Evolutionary conservation across 768 basidiomycete genomes (phyloP), one percentile per base, ranked within the genome.

Genomic region (Tulasnella sp.): DNA sequence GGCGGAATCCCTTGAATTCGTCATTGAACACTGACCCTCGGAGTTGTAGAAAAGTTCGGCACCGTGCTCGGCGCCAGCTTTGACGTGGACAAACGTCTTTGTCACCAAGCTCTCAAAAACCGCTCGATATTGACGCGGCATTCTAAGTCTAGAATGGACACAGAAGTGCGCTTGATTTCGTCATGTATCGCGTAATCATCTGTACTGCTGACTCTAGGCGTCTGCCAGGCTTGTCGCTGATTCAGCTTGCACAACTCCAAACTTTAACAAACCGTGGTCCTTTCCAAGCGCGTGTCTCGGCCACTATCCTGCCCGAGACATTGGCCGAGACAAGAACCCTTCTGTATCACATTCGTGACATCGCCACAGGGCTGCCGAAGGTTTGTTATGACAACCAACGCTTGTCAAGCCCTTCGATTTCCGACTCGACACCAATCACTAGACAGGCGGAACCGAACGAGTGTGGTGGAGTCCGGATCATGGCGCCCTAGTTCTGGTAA

Each of bases 401-500:
- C 6, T 31, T 37, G 19, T 6, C 9, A n/a, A 36, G 79, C 83
- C 52, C 80, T 86, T 8, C 17, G 83, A 75, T 89, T 90, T 79
- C 78, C 17, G 86, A 83, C 36, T 58, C 36, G 58, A 4, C 31
- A 19, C 0, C 67, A 36, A 45, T 68, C 39, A 91, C 84, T 88
- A 58, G 93, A 96, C 79, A 87, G 85, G 89, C 14, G 95, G 93
- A 0, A 90, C 99, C 71, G 83, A 88, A 37, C 90, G 91, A 0
- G 96, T 93, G 15, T 85, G 88, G 14, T 99, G 97, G 96, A 91
- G 91, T 78, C 94, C 97, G 3, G 97, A 99, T 82, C 93, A 97
- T 75, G 90, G 93, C 8, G 84, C 93, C 25, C 85, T 99, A 15
- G 89, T 89, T 1, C 85, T 98, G 25, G 85, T 93, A 7, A 97